Conservation (phyloP, 2,329 filamentous ascomycete species). For the Neophaeococcomyces mojaviensis region DNA sequence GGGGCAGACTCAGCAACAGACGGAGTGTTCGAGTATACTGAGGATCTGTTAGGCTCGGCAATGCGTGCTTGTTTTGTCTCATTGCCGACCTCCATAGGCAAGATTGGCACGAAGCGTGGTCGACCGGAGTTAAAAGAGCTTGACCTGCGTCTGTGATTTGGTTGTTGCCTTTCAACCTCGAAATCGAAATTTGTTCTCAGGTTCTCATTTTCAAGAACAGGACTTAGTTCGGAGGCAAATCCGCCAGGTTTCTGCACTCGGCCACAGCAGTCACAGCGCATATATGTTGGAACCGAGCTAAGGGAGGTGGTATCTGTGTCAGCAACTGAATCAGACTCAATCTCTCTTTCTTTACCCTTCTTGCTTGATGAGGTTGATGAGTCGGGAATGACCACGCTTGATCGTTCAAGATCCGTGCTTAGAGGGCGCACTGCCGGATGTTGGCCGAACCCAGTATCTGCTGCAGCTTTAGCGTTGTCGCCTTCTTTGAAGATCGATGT, state of each 20-base stretch:
- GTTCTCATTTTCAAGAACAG: constrained; percentile 22
- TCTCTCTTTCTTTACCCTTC: constrained; percentile 21
- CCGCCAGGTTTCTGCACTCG: constrained; percentile 17
- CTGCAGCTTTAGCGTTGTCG: constrained; percentile 2
- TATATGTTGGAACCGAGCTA: constrained; percentile 11
- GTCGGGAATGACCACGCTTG: not conserved
- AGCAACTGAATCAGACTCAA: constrained; percentile 8
- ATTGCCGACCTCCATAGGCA: constrained; percentile 17
- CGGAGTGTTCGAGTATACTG: not conserved
- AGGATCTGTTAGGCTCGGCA: constrained; percentile 11
- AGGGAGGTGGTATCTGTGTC: not conserved
- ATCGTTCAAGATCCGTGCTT: constrained; percentile 1
- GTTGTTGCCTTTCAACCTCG: constrained; percentile 16
- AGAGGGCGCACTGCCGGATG: constrained; percentile 18
- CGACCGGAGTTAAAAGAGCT: constrained; percentile 11
- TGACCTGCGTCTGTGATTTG: constrained; percentile 11
- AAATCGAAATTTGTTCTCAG: constrained; percentile 22
- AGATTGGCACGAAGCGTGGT: constrained; percentile 18
- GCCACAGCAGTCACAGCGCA: constrained; percentile 22
- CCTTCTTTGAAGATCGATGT: constrained; percentile 1
- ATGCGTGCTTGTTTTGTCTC: constrained; percentile 20
- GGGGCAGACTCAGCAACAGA: not conserved
- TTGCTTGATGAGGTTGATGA: constrained; percentile 1
- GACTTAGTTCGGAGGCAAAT: constrained; percentile 17
- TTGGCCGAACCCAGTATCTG: constrained; percentile 7